phyloP scores from a whole-genome alignment of 345 rosid species.

The Camelina sativa region DNA sequence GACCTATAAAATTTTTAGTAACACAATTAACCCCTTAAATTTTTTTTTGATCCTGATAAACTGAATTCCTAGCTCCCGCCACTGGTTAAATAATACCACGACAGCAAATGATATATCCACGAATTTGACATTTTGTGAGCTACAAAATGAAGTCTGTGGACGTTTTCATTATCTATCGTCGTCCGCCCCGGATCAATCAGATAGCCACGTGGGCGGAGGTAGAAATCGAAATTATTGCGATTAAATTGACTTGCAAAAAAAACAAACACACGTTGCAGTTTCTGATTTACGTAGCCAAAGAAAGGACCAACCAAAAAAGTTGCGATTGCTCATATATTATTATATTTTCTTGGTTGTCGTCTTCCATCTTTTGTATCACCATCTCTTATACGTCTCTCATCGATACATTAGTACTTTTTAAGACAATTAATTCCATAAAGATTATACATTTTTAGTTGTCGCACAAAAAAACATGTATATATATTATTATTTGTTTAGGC shows the following conservation, averaged over 20 bases:
- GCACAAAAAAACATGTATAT: not conserved
- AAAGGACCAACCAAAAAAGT: not conserved
- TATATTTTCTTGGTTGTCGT: not conserved
- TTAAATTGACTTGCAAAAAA: conserved; percentile 15
- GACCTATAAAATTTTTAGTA: too few species aligned
- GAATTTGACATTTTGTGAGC: not conserved
- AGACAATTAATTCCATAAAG: not conserved
- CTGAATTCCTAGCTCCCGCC: too few species aligned
- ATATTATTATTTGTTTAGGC: not conserved
- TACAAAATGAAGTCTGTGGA: not conserved
- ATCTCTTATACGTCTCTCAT: conserved; percentile 31
- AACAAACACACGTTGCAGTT: conserved; percentile 36
- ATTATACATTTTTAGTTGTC: not conserved
- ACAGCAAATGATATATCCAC: not conserved
- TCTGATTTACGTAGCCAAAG: conserved; percentile 31
- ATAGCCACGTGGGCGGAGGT: conserved; percentile 30
- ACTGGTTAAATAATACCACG: not conserved
- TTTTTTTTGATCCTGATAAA: too few species aligned
- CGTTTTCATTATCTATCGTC: not conserved
- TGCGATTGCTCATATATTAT: not conserved
- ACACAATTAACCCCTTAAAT: too few species aligned
- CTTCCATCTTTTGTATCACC: conserved; percentile 26
- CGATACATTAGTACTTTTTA: conserved; percentile 5
- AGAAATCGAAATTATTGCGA: conserved; percentile 29
- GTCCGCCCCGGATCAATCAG: conserved; percentile 3